Conservation (phyloP, 2,329 filamentous ascomycete genomes). For the Scorias spongiosa region DNA sequence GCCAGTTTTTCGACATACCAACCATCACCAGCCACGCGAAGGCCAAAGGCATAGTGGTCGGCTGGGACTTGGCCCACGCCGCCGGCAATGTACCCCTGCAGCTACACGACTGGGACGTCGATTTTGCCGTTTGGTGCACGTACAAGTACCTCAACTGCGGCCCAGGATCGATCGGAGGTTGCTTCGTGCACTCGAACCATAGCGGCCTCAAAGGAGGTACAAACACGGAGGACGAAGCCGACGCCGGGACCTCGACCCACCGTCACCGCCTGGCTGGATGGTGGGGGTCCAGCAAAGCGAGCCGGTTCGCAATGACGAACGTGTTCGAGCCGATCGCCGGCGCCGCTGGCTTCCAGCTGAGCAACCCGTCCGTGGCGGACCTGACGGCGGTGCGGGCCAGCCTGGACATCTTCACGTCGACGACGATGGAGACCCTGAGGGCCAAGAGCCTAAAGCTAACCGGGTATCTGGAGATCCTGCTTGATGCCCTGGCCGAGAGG, state of each 20-base stretch:
- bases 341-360: slow-evolving; percentile 70
- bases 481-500: slow-evolving; percentile 25
- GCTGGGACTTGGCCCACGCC: slow-evolving; percentile 82
- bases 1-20: slow-evolving; percentile 72
- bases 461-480: slow-evolving; percentile 56
- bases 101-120: slow-evolving; percentile 78
- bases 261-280: slow-evolving; percentile 60
- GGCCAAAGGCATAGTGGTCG: slow-evolving; percentile 53
- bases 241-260: slow-evolving; percentile 27
- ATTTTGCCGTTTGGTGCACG: slow-evolving; percentile 85
- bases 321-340: slow-evolving; percentile 62
- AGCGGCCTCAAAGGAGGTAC: slow-evolving; percentile 34
- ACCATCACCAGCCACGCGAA: slow-evolving; percentile 66
- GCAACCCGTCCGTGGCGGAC: slow-evolving; percentile 68
- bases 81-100: slow-evolving; percentile 66
- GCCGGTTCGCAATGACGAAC: slow-evolving; percentile 73
- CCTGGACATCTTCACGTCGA: slow-evolving; percentile 58
- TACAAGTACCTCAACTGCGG: slow-evolving; percentile 91
- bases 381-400: slow-evolving; percentile 59
- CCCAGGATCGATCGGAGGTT: slow-evolving; percentile 63
- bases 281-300: slow-evolving; percentile 70
- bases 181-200: slow-evolving; percentile 67
- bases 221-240: slow-evolving; percentile 14
- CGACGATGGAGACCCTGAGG: slow-evolving; percentile 52
- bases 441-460: slow-evolving; percentile 60